Base-by-base conservation (phyloP, 495 filamentous ascomycete genomes). In the Coniosporium apollinis region DNA sequence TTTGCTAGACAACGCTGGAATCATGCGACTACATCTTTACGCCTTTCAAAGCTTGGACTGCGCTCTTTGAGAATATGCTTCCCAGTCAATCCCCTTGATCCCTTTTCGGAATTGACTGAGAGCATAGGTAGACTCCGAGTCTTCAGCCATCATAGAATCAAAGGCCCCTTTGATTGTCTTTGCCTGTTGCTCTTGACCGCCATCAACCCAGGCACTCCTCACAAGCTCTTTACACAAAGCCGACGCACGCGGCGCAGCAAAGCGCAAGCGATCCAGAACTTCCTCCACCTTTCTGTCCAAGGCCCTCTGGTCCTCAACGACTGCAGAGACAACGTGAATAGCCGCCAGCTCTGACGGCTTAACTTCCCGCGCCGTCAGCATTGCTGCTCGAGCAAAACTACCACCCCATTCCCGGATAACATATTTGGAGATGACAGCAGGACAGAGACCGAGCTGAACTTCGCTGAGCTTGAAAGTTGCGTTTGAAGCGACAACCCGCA, bases 341-440 rank as follows among this genome's bases (percentile, higher is more conserved):
- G 11, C 10, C 6, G 32, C 21, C 34, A 58, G 34, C 34, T 59
- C 53, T 10, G 19, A 29, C 1, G 45, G 42, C 3, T 30, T 41
- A 8, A 59, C 46, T 0, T 43, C 21, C 1, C 55, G 43, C 5
- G 51, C 50, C 1, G 56, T 52, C 1, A 58, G 37, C 45, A 56
- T 58, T 7, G 50, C 46, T 19, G 54, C 49, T 6, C 50, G 47
- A 2, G 52, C 34, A 34, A 53, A 52, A 6, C 46, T 32, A 6
- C 49, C 22, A 3, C 37, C 6, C 10, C 51, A 49, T 42, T 57
- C 55, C 0, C 54, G 45, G 15, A 54, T 46, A 5, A 56, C 39
- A 33, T 60, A 56, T 19, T 54, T 54, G 11, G 50, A 57, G 4
- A 60, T 55, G 0, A 50, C 48, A 1, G 50, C 55, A 3, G 54